A percentile compares a stretch with the other conserved stretches of the same genome.
Conservation (phyloP, 192 early-diverging fungal species). For the Pecoramyces ruminantium region DNA sequence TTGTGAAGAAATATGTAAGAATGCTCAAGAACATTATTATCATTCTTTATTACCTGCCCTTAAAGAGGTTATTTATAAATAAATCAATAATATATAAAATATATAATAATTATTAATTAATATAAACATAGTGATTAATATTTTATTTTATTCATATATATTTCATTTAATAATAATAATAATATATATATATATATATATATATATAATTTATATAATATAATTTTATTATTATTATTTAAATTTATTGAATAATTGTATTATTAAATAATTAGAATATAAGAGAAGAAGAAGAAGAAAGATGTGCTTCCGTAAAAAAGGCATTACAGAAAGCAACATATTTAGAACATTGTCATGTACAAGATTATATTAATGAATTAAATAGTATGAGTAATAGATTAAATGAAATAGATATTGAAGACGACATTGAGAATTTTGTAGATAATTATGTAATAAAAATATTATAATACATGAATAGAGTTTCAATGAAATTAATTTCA, state of each 20-base stretch:
- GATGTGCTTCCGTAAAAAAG: not conserved
- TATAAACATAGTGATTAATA: no score
- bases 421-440: not conserved
- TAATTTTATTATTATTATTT: no score
- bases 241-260: no score
- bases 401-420: not conserved
- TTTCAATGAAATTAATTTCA: no score
- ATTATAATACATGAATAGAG: not conserved
- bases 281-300: not conserved
- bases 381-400: not conserved
- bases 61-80: no score
- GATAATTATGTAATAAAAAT: not conserved
- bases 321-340: not conserved
- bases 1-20: not conserved
- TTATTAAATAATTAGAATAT: not conserved
- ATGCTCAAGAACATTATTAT: not conserved
- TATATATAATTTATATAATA: no score
- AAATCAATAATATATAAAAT: no score
- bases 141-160: no score
- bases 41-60: not conserved
- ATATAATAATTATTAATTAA: no score
- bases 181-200: not conserved
- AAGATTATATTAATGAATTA: not conserved
- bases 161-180: no score
- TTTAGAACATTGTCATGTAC: not conserved